Base-by-base conservation (phyloP, 139 green algal genomes). In the Picochlorum sp. region DNA sequence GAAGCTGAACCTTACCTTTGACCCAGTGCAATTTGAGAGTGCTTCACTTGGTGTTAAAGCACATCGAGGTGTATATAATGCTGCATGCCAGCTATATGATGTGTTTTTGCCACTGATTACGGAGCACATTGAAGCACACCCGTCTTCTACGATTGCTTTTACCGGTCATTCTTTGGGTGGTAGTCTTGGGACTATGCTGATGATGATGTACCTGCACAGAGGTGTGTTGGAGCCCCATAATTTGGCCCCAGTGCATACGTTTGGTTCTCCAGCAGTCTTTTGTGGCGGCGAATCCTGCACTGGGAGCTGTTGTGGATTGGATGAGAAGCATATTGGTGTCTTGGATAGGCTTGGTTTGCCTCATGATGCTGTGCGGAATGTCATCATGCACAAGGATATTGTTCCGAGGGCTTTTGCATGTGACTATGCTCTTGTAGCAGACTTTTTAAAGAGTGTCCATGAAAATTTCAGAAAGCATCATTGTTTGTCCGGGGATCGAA, bases 321-420 rank as follows among this genome's bases (percentile, higher is more conserved):
- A 41, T 41, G 34, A 54, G 5, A 45, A 13, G 49, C 16, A 44
- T 31, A 23, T 6, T 57, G 66, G 60, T 45, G 9, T 95, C 38
- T 69, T 86, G 55, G 37, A 49, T n/a, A 52, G 28, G 6, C 58
- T 88, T 31, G 72, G 68, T 20, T 49, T 86, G 57, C 65, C 70
- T 2, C 26, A 78, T 7, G 70, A 83, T 50, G 72, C 76, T 15
- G 72, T 97, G 16, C 69, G 79, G 54, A 92, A 92, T 68, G 78
- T 97, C 20, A 73, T 94, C 31, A 95, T 96, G 86, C 65, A 82
- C 6, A 69, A 81, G 4, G 94, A 99, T 79, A 90, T 98, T 57
- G 94, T 99, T 57, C 94, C 94, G 0, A 86, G 91, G 16, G 91
- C 92, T 21, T 97, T 99, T 71, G 80, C 88, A 16, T 99, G 94